Base-by-base conservation (phyloP, 2,329 filamentous ascomycete genomes). In the Clarireedia sp. region DNA sequence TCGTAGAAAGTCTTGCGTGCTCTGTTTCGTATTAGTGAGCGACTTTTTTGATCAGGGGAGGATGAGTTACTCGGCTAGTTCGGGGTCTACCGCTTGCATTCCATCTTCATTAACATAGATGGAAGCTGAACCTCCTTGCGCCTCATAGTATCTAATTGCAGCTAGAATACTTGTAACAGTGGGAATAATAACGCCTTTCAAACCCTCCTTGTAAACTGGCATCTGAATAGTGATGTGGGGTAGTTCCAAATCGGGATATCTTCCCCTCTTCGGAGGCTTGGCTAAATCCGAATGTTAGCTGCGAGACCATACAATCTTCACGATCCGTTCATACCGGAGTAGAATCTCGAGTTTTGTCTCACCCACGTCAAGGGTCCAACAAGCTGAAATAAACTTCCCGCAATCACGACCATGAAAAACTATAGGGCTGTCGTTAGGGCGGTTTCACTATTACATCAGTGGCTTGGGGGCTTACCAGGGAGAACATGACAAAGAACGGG, bases 71-170 rank as follows among this genome's bases (percentile, higher is more conserved):
- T 63, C 58, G n/a, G 60, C 57, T 29, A 62, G 16, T 19, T 63
- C 63, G 2, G 49, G 47, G 14, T 44, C 48, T 4, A 64, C 73
- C 36, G 82, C 69, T 66, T 85, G 82, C 77, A 86, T 81, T 58
- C 83, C 83, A 60, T 87, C 83, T 56, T 87, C 83, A 60, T 86
- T 86, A 65, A 86, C 71, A 63, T 85, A 84, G 59, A 87, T 83
- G 63, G 79, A 83, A 33, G 83, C 83, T 1, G 81, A 79, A 10
- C 83, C 83, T 19, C 83, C 83, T 63, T 78, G 75, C 62, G 76
- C 69, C 62, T 81, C 79, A 60, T 82, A 83, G 19, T 79, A 77
- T 38, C 76, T 76, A 57, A 82, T 81, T 17, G 79, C 79, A 17
- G 74, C 74, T 63, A 79, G 79, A 44, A 82, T 68, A n/a, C 77